Conservation (phyloP, 192 early-diverging fungal species). For the Pilaira anomala region DNA sequence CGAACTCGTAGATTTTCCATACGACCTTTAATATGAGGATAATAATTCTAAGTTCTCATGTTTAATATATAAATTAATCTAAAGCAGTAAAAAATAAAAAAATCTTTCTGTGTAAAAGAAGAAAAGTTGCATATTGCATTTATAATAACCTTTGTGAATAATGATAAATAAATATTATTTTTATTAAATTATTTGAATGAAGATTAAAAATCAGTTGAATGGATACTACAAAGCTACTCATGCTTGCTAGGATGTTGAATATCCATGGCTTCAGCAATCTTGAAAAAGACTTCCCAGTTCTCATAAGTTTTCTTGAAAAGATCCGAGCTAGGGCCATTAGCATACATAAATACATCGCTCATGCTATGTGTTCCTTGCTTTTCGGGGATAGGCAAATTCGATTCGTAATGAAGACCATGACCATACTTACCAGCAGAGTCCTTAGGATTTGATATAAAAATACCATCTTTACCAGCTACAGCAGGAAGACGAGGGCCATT, state of each 20-base stretch:
- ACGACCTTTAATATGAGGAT: too few relatives aligned
- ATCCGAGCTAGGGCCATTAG: slow-evolving; percentile 37
- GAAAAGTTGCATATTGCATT: too few relatives aligned
- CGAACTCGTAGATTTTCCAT: too few relatives aligned
- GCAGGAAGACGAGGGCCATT: slow-evolving; percentile 39
- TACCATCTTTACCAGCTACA: slow-evolving; percentile 25
- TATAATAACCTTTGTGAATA: too few relatives aligned
- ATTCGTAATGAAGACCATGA: slow-evolving; percentile 30
- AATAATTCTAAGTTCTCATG: too few relatives aligned
- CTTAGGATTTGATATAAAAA: slow-evolving; percentile 25
- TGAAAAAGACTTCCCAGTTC: slow-evolving; percentile 51
- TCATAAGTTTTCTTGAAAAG: slow-evolving; percentile 43
- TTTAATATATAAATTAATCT: too few relatives aligned
- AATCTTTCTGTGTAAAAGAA: too few relatives aligned
- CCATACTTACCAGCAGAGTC: slow-evolving; percentile 24
- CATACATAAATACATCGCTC: slow-evolving; percentile 47
- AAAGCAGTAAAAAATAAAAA: too few relatives aligned
- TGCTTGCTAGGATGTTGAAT: background rate
- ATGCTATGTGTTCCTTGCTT: slow-evolving; percentile 44
- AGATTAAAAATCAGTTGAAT: too few relatives aligned
- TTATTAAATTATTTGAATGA: too few relatives aligned
- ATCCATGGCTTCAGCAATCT: slow-evolving; percentile 38
- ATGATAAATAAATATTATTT: too few relatives aligned
- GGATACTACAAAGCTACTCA: too few relatives aligned
- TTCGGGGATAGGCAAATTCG: slow-evolving; percentile 27